phyloP scores from a whole-genome alignment of 257 asterid species.

The Capsicum baccatum region DNA sequence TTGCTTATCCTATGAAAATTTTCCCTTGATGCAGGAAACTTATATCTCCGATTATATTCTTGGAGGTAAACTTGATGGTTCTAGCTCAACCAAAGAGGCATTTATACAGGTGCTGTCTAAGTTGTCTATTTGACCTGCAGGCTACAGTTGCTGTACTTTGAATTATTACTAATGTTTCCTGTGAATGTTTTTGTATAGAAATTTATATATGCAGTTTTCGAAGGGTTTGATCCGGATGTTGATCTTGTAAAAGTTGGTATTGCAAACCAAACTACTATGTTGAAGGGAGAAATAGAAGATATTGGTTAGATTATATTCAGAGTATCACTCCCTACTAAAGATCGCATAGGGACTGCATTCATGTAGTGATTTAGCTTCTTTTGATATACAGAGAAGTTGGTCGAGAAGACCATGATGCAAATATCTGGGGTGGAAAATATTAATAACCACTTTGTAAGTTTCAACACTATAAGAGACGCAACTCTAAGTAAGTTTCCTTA shows the following conservation, averaged over 20 bases:
- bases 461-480: constrained; percentile 98
- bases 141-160: too few species aligned
- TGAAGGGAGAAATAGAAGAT: constrained; percentile 73
- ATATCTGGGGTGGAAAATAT: too few species aligned
- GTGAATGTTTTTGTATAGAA: too few species aligned
- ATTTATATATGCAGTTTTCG: too few species aligned
- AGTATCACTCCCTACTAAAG: constrained; percentile 54
- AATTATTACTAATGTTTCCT: too few species aligned
- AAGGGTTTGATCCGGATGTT: too few species aligned
- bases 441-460: constrained; percentile 68
- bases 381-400: constrained; percentile 51
- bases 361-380: constrained; percentile 25
- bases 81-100: too few species aligned
- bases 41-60: constrained; percentile 92
- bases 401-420: constrained; percentile 72
- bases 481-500: constrained; percentile 70
- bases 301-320: constrained; percentile 12
- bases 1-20: constrained; percentile 10
- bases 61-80: constrained; percentile 38
- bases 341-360: constrained; percentile 2
- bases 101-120: too few species aligned
- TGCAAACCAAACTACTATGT: too few species aligned
- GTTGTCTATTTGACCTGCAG: too few species aligned
- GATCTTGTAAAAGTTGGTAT: too few species aligned
- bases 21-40: constrained; percentile 60